A percentile compares a stretch with the other conserved stretches of the same genome.
These are phyloP conservation scores for Evernia prunastri DNA, from an alignment of 495 filamentous ascomycete species.

Conservation along the genomic window DNA sequence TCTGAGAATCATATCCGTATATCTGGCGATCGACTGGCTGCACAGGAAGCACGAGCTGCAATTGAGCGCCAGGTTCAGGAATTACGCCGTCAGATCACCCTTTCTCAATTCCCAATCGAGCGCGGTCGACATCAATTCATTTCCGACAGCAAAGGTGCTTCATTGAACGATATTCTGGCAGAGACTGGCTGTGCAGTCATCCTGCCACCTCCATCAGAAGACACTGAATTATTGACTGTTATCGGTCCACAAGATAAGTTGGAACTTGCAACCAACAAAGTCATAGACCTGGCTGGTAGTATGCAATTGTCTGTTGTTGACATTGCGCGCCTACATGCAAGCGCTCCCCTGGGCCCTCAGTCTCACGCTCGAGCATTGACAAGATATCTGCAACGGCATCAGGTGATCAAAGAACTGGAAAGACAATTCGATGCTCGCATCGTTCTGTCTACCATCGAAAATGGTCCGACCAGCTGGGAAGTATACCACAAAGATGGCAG, in stretches of 20 bases:
- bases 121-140: constrained; percentile 85
- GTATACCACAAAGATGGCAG: constrained; percentile 78
- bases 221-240: constrained; percentile 73
- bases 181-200: constrained; percentile 88
- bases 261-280: constrained; percentile 64
- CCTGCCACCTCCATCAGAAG: constrained; percentile 61
- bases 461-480: constrained; percentile 68
- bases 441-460: constrained; percentile 58
- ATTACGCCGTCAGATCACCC: constrained; percentile 59
- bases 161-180: constrained; percentile 75
- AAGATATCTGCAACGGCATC: constrained; percentile 70
- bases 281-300: constrained; percentile 71
- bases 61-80: constrained; percentile 71
- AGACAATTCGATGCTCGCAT: constrained; percentile 71
- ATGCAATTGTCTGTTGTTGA: constrained; percentile 72
- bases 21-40: constrained; percentile 76
- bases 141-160: constrained; percentile 68
- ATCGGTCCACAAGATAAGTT: constrained; percentile 71
- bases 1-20: constrained; percentile 68
- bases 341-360: constrained; percentile 62
- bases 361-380: constrained; percentile 77
- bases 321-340: constrained; percentile 65
- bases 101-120: constrained; percentile 68
- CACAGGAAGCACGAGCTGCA: constrained; percentile 68
- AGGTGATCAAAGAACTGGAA: constrained; percentile 73